Evolutionary conservation across 2,329 filamentous ascomycete species (phyloP).

Genomic region (Fusarium pseudonygamai): DNA sequence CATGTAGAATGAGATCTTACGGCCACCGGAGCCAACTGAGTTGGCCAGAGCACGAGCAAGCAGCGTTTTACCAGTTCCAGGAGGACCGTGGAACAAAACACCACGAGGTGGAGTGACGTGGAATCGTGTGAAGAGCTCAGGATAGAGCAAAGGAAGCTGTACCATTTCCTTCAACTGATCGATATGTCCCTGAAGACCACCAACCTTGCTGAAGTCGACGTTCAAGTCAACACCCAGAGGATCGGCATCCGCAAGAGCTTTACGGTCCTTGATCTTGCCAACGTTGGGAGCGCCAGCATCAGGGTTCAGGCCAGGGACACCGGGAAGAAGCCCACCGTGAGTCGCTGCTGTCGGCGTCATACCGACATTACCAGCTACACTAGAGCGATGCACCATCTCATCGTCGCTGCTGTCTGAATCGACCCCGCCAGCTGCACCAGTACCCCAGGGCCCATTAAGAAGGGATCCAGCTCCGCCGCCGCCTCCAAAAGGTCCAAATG

Average conservation of each 20-base stretch:
- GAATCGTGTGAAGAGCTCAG: conserved; percentile 90
- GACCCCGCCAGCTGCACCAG: conserved; percentile 77
- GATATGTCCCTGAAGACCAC: conserved; percentile 91
- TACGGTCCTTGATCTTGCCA: conserved; percentile 92
- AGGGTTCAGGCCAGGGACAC: conserved; percentile 51
- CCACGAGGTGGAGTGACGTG: conserved; percentile 94
- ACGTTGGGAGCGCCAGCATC: conserved; percentile 76
- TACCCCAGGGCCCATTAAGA: conserved; percentile 78
- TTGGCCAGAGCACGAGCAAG: conserved; percentile 92
- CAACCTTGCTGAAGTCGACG: conserved; percentile 94
- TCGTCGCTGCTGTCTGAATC: conserved; percentile 99
- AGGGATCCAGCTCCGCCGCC: conserved; percentile 77
- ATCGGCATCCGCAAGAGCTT: conserved; percentile 91
- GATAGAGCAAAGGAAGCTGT: conserved; percentile 90
- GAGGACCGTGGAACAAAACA: conserved; percentile 95
- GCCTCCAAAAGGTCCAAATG: conserved; percentile 92
- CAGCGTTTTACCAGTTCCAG: conserved; percentile 97
- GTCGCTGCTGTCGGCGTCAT: conserved; percentile 66
- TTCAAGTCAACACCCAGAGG: conserved; percentile 92
- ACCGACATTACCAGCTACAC: conserved; percentile 66
- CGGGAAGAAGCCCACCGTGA: conserved; percentile 57
- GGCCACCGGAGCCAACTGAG: conserved; percentile 85
- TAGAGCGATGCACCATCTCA: conserved; percentile 75
- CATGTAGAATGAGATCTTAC: conserved; percentile 99
- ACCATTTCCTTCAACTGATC: conserved; percentile 99